Conservation (phyloP, 495 filamentous ascomycete species). For the Clohesyomyces aquaticus region DNA sequence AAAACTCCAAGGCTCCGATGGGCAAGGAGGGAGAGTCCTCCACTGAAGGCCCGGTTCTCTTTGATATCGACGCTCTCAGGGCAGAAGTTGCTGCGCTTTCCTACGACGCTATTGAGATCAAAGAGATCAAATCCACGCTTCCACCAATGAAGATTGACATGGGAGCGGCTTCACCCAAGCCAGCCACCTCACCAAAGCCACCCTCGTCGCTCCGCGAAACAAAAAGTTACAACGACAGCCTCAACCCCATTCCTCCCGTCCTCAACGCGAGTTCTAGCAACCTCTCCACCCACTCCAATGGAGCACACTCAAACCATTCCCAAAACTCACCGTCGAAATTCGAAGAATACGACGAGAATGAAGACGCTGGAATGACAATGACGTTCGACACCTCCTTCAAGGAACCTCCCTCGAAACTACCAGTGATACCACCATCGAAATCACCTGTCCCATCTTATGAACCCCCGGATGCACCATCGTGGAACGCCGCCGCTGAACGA, state of each 20-base stretch:
- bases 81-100: constrained; percentile 69
- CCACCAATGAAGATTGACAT: constrained; percentile 82
- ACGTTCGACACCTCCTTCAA: constrained; percentile 40
- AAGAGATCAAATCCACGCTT: constrained; percentile 82
- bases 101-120: constrained; percentile 72
- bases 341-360: constrained; percentile 38
- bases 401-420: constrained; percentile 6
- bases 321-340: constrained; percentile 15
- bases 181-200: too few relatives aligned
- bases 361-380: constrained; percentile 37
- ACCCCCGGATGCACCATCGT: constrained; percentile 9
- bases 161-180: constrained; percentile 11
- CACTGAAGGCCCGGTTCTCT: constrained; percentile 66
- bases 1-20: constrained; percentile 46
- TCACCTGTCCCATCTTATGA: constrained; percentile 10
- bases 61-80: constrained; percentile 94
- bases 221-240: constrained; percentile 42
- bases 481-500: constrained; percentile 36
- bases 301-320: not conserved
- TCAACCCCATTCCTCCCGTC: not conserved
- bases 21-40: constrained; percentile 47
- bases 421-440: not conserved
- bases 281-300: constrained; percentile 10
- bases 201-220: constrained; percentile 31
- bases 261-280: constrained; percentile 12